Evolutionary conservation across 331 rosid genomes (phyloP).

Genomic region (Quercus phellos): DNA sequence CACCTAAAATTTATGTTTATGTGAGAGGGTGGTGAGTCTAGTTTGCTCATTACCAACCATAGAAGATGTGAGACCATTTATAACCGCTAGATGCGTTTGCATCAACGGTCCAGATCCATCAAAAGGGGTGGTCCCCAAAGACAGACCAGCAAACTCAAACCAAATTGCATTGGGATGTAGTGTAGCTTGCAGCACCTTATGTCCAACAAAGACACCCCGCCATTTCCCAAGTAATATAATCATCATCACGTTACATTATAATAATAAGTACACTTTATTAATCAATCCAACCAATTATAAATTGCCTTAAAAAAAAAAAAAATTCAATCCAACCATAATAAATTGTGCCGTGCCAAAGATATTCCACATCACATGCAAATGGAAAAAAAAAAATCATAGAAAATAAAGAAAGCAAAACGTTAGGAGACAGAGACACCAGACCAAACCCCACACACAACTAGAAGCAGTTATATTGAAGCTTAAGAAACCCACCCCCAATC

Average conservation of each 20-base stretch:
- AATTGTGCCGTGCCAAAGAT: too few relatives aligned
- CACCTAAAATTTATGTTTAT: too few relatives aligned
- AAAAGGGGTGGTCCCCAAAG: not conserved
- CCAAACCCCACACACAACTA: conserved; percentile 36
- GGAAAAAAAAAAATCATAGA: not conserved
- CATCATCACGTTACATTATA: not conserved
- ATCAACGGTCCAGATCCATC: not conserved
- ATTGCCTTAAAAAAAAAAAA: too few relatives aligned
- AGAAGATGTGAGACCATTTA: too few relatives aligned
- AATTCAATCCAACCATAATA: too few relatives aligned
- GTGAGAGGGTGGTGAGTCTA: too few relatives aligned
- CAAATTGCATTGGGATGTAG: not conserved
- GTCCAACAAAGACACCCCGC: not conserved
- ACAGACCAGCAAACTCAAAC: not conserved
- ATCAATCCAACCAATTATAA: conserved; percentile 19
- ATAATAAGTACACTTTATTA: conserved; percentile 14
- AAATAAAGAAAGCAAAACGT: not conserved
- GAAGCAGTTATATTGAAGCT: conserved; percentile 45
- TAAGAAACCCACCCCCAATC: conserved; percentile 52
- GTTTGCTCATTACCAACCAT: too few relatives aligned
- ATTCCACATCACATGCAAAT: too few relatives aligned
- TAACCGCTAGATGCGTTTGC: not conserved
- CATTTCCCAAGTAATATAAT: too few relatives aligned
- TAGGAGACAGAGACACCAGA: conserved; percentile 33
- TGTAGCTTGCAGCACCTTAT: not conserved